Evolutionary conservation across 1,284 basidiomycete genomes (phyloP), one percentile per base, ranked within the genome.

Genomic region (Pseudozyma thailandica): DNA sequence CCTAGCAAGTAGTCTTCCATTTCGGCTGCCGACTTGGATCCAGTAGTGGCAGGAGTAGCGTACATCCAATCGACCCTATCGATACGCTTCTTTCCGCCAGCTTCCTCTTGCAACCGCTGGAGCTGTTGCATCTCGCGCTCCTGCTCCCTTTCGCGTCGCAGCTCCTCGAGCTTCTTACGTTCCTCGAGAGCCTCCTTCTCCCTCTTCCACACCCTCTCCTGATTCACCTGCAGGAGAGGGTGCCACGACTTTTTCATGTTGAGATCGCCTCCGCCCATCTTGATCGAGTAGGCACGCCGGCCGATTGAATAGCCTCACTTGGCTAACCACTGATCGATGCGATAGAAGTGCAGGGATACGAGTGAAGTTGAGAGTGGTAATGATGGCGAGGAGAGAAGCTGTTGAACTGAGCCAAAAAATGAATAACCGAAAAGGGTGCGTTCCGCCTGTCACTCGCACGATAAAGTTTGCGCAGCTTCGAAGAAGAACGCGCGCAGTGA

Each of bases 51-150:
- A 2, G 96, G 95, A 1, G 95, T 96, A 15, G 94, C 87, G 85
- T 98, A 98, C 92, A 98, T 95, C 96, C 96, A 98, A 83, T 98
- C 95, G 50, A 98, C 85, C 81, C 93, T 93, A 83, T 98, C 94
- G 47, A 90, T 88, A 72, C 92, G 87, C 85, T 94, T 96, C 86
- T 91, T 93, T 27, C 96, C 96, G 8, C 95, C 97, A 73, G 94
- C 89, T 65, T 92, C 91, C 45, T 82, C 78, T 80, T 82, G 78
- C 45, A 98, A 84, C 46, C 94, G 88, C 82, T 98, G 95, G 16
- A 98, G 88, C 79, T 98, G 94, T 77, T 96, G 94, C 26, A 98
- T 85, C 83, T 98, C 94, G 13, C 96, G 88, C 83, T 98, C 95
- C 81, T 98, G 95, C 75, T 97, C 94, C 72, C 94, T 91, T 85